Base-by-base conservation (phyloP, 2,329 filamentous ascomycete genomes). In the Myriosclerotinia scirpicola region DNA sequence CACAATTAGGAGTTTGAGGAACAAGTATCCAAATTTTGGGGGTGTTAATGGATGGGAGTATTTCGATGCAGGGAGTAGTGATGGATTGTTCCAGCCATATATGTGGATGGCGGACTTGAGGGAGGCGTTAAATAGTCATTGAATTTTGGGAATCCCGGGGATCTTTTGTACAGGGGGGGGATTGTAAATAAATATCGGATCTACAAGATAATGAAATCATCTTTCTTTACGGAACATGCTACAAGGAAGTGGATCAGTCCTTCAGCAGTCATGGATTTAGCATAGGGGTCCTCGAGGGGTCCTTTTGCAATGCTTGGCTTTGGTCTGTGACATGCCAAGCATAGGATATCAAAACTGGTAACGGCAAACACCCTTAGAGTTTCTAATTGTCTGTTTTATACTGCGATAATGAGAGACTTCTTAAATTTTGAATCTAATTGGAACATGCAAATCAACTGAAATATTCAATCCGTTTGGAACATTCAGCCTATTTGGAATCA, bases 61-160 rank as follows among this genome's bases (percentile, higher is more conserved):
- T 87, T 38, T 86, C 84, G 2, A 77, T 87, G 65, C 65, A 22
- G 55, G 85, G 83, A 9, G 73, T 86, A 70, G 83, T 83, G 63
- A 84, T 84, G 7, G 82, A 80, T 5, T 77, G 86, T 56, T 76
- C 84, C 68, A 69, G n/a, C 69, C 68, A 22, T 69, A 58, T 53
- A 42, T 64, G 40, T 69, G 69, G 68, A 62, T 66, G 58, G 17
- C 65, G 36, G n/a, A 53, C 14, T 61, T 68, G 22, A 50, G 54
- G 42, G 61, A 66, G 9, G 54, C 66, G n/a, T 34, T 68, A 12
- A 63, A 26, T 53, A n/a, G 26, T 38, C 22, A 26, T 6, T 61
- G 30, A 50, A 15, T 61, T 50, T 60, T 38, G n/a, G 40, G 20
- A 26, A 38, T 50, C 22, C 8, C 5, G 7, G 44, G 44, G 14